phyloP scores from a whole-genome alignment of 176 grass and related monocot species.

The Raddia guianensis region DNA sequence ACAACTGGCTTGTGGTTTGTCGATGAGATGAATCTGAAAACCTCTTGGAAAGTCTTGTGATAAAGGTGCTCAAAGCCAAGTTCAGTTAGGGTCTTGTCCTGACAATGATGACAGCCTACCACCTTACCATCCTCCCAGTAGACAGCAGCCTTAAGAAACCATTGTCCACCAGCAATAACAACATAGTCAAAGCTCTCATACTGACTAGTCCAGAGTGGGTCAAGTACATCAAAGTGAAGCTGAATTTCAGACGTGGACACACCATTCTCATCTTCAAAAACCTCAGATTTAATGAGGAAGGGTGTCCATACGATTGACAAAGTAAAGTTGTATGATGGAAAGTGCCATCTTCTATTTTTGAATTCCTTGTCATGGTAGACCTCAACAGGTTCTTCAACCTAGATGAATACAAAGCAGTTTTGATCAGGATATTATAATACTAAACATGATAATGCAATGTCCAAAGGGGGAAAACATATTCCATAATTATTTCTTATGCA shows the following conservation, averaged over 20 bases:
- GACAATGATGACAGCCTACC: slow-evolving; percentile 78
- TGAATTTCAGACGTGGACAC: slow-evolving; percentile 70
- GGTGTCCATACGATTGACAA: slow-evolving; percentile 75
- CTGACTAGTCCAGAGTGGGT: slow-evolving; percentile 61
- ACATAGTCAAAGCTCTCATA: slow-evolving; percentile 73
- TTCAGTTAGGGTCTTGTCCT: slow-evolving; percentile 63
- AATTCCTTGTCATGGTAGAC: slow-evolving; percentile 71
- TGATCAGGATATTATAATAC: slow-evolving; percentile 13
- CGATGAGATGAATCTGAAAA: slow-evolving; percentile 58
- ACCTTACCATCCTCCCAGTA: slow-evolving; percentile 66
- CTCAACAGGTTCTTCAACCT: slow-evolving; percentile 76
- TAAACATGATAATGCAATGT: not conserved
- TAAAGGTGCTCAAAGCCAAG: slow-evolving; percentile 71
- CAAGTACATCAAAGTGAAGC: slow-evolving; percentile 75
- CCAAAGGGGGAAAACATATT: not conserved
- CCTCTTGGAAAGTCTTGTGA: slow-evolving; percentile 53
- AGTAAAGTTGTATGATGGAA: slow-evolving; percentile 74
- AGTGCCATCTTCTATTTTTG: slow-evolving; percentile 73
- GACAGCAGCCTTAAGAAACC: slow-evolving; percentile 80
- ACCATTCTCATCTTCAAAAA: slow-evolving; percentile 81
- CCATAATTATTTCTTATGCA: not conserved
- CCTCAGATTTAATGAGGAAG: slow-evolving; percentile 68
- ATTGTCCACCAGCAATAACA: slow-evolving; percentile 82
- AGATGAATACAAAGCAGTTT: slow-evolving; percentile 41
- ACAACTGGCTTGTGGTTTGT: slow-evolving; percentile 61